Evolutionary conservation across 2,329 filamentous ascomycete species (phyloP).

Genomic region (Cadophora malorum): DNA sequence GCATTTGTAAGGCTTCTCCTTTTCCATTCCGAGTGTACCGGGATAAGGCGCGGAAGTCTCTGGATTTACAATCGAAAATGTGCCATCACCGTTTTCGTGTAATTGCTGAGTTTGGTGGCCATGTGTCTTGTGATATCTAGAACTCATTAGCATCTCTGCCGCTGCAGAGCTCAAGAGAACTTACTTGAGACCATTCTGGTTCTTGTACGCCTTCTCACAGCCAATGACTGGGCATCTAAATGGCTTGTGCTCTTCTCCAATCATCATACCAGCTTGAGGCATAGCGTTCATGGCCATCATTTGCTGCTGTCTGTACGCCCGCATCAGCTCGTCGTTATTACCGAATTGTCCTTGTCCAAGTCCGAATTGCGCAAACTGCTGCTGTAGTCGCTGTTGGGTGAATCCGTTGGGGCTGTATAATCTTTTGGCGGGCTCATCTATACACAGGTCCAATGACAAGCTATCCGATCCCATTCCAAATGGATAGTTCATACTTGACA

Average conservation of each 20-base stretch:
- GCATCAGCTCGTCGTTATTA: conserved; percentile 67
- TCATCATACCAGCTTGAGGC: conserved; percentile 54
- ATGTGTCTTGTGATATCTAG: conserved; percentile 76
- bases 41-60: conserved; percentile 94
- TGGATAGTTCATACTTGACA: conserved; percentile 47
- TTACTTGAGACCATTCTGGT: conserved; percentile 97
- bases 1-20: conserved; percentile 98
- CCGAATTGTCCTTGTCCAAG: conserved; percentile 73
- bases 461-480: conserved; percentile 51
- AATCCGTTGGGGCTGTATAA: conserved; percentile 85
- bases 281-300: conserved; percentile 51
- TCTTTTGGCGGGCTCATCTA: conserved; percentile 94
- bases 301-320: conserved; percentile 66
- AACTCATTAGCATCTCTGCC: conserved; percentile 8
- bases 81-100: conserved; percentile 95
- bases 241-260: conserved; percentile 91
- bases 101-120: conserved; percentile 97
- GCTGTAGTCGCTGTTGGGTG: conserved; percentile 68
- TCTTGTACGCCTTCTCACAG: conserved; percentile 99
- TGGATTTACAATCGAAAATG: conserved; percentile 97
- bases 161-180: conserved; percentile 38
- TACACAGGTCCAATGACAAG: conserved; percentile 66
- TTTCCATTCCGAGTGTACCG: conserved; percentile 98
- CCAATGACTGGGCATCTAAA: conserved; percentile 98
- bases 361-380: conserved; percentile 74